These are phyloP conservation scores for Xanthoceras sorbifolium DNA, from an alignment of 345 rosid species.

Conservation along the genomic window DNA sequence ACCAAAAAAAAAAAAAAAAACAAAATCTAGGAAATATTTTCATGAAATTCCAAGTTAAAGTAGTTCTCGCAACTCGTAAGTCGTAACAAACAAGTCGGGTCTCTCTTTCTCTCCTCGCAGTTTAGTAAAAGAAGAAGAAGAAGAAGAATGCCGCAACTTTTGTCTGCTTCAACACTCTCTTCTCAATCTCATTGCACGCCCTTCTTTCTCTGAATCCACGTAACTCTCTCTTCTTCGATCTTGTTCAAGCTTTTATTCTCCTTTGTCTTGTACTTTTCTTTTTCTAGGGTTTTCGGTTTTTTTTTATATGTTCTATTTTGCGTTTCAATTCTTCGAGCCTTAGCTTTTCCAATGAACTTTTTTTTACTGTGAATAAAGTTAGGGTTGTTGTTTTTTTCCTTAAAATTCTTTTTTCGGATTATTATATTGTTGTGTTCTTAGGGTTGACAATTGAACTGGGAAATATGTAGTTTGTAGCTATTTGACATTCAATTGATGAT, in stretches of 20 bases:
- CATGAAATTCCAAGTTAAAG: not conserved
- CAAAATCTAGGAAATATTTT: no score
- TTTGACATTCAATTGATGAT: not conserved
- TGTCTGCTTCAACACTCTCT: not conserved
- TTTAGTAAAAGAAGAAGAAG: not conserved
- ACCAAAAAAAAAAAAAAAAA: no score
- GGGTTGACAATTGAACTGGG: not conserved
- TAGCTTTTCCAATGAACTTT: not conserved
- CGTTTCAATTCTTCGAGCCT: no score
- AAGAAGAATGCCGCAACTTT: not conserved
- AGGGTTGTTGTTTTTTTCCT: slow-evolving; percentile 2
- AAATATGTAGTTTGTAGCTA: not conserved
- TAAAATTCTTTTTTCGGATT: not conserved
- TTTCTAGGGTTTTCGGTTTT: slow-evolving; percentile 5
- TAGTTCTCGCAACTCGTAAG: not conserved
- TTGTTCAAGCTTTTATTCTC: not conserved
- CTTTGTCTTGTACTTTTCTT: not conserved
- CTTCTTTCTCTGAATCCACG: slow-evolving; percentile 10
- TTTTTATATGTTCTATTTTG: not conserved
- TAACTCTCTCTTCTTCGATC: slow-evolving; percentile 18
- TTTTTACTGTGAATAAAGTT: not conserved
- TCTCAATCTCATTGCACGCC: not conserved
- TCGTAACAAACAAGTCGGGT: not conserved
- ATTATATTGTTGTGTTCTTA: not conserved
- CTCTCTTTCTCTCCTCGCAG: not conserved